Conservation (phyloP, 2,329 filamentous ascomycete genomes). For the Microdochium paspali region DNA sequence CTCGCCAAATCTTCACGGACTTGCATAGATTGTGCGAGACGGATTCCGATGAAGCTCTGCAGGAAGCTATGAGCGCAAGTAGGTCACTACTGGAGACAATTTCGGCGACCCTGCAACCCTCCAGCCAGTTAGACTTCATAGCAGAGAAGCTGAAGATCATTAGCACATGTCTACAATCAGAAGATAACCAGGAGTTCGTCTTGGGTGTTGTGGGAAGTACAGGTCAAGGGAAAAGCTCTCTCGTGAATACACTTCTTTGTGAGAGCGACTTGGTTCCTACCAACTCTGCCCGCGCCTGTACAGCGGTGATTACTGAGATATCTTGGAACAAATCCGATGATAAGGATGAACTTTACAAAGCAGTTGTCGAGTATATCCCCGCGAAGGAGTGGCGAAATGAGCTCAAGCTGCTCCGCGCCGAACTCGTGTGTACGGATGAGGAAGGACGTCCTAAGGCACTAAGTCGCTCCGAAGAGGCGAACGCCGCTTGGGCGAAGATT, state of each 20-base stretch:
- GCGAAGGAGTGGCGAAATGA: slow-evolving; percentile 42
- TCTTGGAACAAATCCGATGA: slow-evolving; percentile 39
- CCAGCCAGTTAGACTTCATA: too few species aligned
- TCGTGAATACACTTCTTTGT: slow-evolving; percentile 11
- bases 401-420: slow-evolving; percentile 34
- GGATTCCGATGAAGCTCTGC: too few species aligned
- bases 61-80: too few species aligned
- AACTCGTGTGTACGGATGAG: slow-evolving; percentile 31
- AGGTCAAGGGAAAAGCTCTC: slow-evolving; percentile 12
- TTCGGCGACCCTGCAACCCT: too few species aligned
- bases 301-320: slow-evolving; percentile 51
- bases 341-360: slow-evolving; percentile 30
- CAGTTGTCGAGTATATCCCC: slow-evolving; percentile 49
- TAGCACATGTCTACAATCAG: too few species aligned
- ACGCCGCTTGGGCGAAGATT: slow-evolving; percentile 29
- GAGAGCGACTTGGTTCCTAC: slow-evolving; percentile 25
- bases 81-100: too few species aligned
- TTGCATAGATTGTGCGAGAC: too few species aligned
- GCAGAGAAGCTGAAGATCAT: too few species aligned
- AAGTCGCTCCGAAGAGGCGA: slow-evolving; percentile 32
- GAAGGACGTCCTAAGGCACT: slow-evolving; percentile 26
- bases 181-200: slow-evolving; percentile 1
- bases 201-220: slow-evolving; percentile 12
- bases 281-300: slow-evolving; percentile 50
- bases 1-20: too few species aligned